Evolutionary conservation across 805 yeast species (phyloP).

Genomic region (Kazachstania kunashirensis): DNA sequence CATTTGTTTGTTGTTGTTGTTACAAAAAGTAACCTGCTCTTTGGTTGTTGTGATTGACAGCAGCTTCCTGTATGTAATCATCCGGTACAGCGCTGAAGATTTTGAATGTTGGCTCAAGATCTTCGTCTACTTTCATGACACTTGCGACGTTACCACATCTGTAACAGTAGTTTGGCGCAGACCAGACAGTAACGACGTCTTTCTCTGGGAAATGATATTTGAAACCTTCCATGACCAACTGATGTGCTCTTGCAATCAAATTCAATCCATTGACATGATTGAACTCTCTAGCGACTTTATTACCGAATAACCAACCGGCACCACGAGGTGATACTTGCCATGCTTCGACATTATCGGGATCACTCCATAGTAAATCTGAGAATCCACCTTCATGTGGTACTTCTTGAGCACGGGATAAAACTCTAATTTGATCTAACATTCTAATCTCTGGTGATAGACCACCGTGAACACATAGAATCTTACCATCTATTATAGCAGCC

Average conservation of each 20-base stretch:
- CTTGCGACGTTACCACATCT: conserved; percentile 97
- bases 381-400: conserved; percentile 99
- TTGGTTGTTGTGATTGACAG: conserved; percentile 21
- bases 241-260: conserved; percentile 93
- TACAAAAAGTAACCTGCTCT: conserved; percentile 31
- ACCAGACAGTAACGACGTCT: conserved; percentile 96
- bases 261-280: conserved; percentile 86
- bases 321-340: conserved; percentile 99
- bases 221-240: conserved; percentile 97
- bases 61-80: conserved; percentile 37
- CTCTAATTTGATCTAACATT: conserved; percentile 94
- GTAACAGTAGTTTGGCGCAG: conserved; percentile 94
- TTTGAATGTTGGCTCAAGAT: conserved; percentile 78
- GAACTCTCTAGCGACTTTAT: conserved; percentile 88
- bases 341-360: conserved; percentile 93
- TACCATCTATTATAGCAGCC: conserved; percentile 94
- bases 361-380: conserved; percentile 96
- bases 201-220: conserved; percentile 92
- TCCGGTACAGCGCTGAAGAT: conserved; percentile 95
- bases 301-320: conserved; percentile 97
- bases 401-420: conserved; percentile 90
- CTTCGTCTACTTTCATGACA: conserved; percentile 91
- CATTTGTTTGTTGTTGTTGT: background rate
- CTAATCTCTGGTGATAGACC: conserved; percentile 95
- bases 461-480: conserved; percentile 91